Base-by-base conservation (phyloP, 2,329 filamentous ascomycete species). In the Huntiella bhutanensis region DNA sequence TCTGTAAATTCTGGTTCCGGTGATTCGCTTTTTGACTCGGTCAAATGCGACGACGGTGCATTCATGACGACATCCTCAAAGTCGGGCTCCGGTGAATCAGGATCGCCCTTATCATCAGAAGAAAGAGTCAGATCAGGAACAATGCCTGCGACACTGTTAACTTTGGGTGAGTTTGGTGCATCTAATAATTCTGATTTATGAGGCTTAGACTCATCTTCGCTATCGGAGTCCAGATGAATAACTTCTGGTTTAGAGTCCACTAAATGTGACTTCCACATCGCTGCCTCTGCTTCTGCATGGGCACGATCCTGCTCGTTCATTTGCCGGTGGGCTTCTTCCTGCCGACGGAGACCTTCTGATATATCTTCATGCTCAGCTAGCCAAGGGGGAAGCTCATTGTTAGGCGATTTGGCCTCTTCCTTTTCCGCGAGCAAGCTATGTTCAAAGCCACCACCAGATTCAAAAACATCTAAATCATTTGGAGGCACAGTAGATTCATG, bases 351-450 rank as follows among this genome's bases (percentile, higher is more conserved):
- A 19, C 70, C 69, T 43, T 78, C 70, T 50, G 80, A 68, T 32
- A 87, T 75, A 49, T 86, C 81, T 2, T 69, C 68, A 4, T 75
- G 62, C 51, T 76, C 71, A 2, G 64, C 62, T 55, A 91, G 71
- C 83, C 83, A 91, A 1, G 83, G 83, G 1, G 83, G 83, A 5
- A 88, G 57, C 0, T 79, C 78, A 37, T 49, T 44, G n/a, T 64
- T 67, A 1, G 71, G 65, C 51, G 67, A 56, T 54, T 58, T 22
- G 12, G 36, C 32, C 4, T 41, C 8, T 5, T 12, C 13, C 10
- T 16, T 15, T n/a, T 15, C 17, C 15, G 15, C 3, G 16, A 22
- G 35, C 12, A 15, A n/a, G 19, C 35, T 5, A 39, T 15, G 4
- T 45, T 47, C 22, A 47, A 50, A 35, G 33, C 41, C 48, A 6